These are phyloP conservation scores for Ophiocordyceps robertsii DNA, from an alignment of 2,329 filamentous ascomycete genomes.

Conservation along the genomic window DNA sequence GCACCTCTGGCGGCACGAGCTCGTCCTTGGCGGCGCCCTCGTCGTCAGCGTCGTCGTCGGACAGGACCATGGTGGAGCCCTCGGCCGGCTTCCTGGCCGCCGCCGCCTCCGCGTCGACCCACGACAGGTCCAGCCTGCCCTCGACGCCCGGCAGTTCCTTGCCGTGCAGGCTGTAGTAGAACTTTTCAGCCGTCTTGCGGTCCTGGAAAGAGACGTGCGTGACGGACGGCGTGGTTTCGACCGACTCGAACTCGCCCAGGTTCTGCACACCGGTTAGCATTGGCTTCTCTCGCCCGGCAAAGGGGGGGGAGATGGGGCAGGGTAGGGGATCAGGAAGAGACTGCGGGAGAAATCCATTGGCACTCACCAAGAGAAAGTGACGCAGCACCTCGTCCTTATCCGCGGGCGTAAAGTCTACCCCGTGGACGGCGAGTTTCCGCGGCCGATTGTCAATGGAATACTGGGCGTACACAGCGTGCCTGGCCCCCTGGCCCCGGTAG, in stretches of 20 bases:
- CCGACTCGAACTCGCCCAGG: slow-evolving; percentile 47
- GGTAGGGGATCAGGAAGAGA: background rate
- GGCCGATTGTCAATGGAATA: slow-evolving; percentile 68
- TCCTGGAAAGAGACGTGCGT: slow-evolving; percentile 52
- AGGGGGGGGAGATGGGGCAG: background rate
- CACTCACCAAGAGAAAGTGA: slow-evolving; percentile 55
- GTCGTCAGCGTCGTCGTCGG: slow-evolving; percentile 12
- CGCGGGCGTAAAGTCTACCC: slow-evolving; percentile 46
- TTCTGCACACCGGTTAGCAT: slow-evolving; percentile 24
- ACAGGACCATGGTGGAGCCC: background rate
- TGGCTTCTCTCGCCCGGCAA: background rate
- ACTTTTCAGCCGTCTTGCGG: slow-evolving; percentile 57
- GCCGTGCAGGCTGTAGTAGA: slow-evolving; percentile 43
- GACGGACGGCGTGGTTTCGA: slow-evolving; percentile 31
- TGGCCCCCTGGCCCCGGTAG: slow-evolving; percentile 28
- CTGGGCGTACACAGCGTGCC: slow-evolving; percentile 42
- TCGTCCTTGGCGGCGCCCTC: slow-evolving; percentile 9
- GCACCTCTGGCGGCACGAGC: slow-evolving; percentile 8
- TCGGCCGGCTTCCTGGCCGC: slow-evolving; percentile 6
- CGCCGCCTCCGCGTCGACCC: slow-evolving; percentile 30
- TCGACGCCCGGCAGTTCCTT: slow-evolving; percentile 47
- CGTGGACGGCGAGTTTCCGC: slow-evolving; percentile 50
- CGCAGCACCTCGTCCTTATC: slow-evolving; percentile 56
- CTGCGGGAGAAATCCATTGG: background rate
- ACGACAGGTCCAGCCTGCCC: slow-evolving; percentile 51